phyloP scores from a whole-genome alignment of 2,329 filamentous ascomycete genomes.

The Thelonectria discophora region DNA sequence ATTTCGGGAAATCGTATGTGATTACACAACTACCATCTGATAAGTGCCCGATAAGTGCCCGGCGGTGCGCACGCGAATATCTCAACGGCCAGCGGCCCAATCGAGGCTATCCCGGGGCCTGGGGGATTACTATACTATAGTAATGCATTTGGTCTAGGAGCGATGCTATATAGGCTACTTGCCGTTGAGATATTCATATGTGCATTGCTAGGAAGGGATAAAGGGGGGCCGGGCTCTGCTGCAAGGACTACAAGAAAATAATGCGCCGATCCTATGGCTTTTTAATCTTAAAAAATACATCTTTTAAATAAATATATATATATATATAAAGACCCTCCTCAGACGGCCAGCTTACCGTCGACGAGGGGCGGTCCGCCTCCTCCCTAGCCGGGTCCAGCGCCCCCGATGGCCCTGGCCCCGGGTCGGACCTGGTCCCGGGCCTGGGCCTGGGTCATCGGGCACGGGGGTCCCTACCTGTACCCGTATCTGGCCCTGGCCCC shows the following conservation, averaged over 20 bases:
- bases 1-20: no score
- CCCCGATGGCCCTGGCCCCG: no score
- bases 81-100: slow-evolving; percentile 7
- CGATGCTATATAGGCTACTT: slow-evolving; percentile 3
- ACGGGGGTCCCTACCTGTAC: no score
- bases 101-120: slow-evolving; percentile 9
- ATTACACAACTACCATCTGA: background rate
- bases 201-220: background rate
- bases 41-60: slow-evolving; percentile 16
- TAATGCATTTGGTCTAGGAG: slow-evolving; percentile 13
- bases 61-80: slow-evolving; percentile 7
- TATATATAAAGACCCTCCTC: slow-evolving; percentile 12
- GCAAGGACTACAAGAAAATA: slow-evolving; percentile 9
- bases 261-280: slow-evolving; percentile 5
- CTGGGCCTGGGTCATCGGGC: no score
- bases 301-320: slow-evolving; percentile 10
- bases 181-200: slow-evolving; percentile 6
- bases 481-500: no score
- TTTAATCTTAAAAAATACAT: slow-evolving; percentile 15
- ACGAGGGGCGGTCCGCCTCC: no score
- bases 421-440: no score
- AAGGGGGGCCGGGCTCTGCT: slow-evolving; percentile 7
- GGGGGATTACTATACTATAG: slow-evolving; percentile 2
- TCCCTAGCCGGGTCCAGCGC: no score
- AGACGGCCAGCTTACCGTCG: slow-evolving; percentile 11